Conservation (phyloP, 306 rosid species). For the Abrus pulchellus region DNA sequence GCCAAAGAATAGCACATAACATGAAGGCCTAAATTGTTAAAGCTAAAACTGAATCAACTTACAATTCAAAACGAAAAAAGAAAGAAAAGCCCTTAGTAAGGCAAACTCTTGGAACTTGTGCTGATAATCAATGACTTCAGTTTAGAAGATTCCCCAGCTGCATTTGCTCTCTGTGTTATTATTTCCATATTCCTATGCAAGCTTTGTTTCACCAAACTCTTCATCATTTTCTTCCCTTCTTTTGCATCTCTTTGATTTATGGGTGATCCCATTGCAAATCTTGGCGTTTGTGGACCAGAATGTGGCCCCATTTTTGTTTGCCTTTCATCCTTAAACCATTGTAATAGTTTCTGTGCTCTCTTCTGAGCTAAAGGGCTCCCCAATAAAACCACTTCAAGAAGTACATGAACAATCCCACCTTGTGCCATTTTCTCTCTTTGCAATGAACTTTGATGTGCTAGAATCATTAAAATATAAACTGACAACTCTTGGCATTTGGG, state of each 20-base stretch:
- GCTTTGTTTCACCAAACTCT: constrained; percentile 90
- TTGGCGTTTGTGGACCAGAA: constrained; percentile 91
- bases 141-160: constrained; percentile 61
- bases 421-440: constrained; percentile 80
- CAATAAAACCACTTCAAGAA: constrained; percentile 81
- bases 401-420: constrained; percentile 76
- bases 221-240: constrained; percentile 89
- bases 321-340: constrained; percentile 90
- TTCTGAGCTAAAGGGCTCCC: constrained; percentile 88
- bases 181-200: constrained; percentile 84
- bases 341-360: constrained; percentile 85
- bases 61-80: neutral
- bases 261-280: constrained; percentile 73
- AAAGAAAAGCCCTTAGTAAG: constrained; percentile 60
- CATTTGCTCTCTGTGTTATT: constrained; percentile 80
- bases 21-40: constrained; percentile 9
- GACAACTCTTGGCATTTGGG: constrained; percentile 86
- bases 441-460: constrained; percentile 86
- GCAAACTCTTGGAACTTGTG: constrained; percentile 95
- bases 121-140: constrained; percentile 78
- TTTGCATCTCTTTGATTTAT: constrained; percentile 58
- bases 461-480: constrained; percentile 82
- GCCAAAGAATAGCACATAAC: constrained; percentile 28
- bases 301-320: constrained; percentile 83
- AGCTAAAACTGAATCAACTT: constrained; percentile 2